Evolutionary conservation across 495 filamentous ascomycete species (phyloP).

Genomic region (Penicillium soppii): DNA sequence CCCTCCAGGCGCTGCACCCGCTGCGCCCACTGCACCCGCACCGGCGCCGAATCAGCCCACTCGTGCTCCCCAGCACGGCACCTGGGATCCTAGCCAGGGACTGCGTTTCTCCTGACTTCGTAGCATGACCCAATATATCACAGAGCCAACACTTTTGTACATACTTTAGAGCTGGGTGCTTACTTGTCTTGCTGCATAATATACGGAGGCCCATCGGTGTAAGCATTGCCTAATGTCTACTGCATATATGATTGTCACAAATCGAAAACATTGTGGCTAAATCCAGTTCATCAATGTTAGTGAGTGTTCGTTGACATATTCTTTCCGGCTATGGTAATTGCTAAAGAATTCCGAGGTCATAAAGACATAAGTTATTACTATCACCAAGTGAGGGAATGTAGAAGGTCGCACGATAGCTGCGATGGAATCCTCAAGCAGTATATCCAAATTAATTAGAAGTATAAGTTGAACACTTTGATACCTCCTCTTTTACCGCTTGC

Average conservation of each 20-base stretch:
- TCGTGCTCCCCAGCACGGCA: constrained; percentile 16
- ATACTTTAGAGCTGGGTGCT: neutral
- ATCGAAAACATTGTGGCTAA: neutral
- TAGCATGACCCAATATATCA: neutral
- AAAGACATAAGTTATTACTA: no score
- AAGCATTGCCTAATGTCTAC: neutral
- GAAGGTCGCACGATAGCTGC: no score
- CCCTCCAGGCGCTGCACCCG: constrained; percentile 14
- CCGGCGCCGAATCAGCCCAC: constrained; percentile 19
- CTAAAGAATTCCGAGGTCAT: no score
- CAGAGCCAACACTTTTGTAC: neutral
- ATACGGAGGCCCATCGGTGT: neutral
- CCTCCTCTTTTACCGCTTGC: no score
- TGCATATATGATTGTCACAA: neutral
- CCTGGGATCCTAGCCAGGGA: constrained; percentile 64
- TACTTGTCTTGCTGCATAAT: neutral
- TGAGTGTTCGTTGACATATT: no score
- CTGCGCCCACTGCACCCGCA: constrained; percentile 13
- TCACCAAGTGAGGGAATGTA: no score
- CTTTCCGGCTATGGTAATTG: no score
- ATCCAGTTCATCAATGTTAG: no score
- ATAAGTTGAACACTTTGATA: no score
- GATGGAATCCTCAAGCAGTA: no score
- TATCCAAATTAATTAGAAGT: no score
- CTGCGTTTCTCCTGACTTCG: constrained; percentile 57